These are phyloP conservation scores for Sordariomycetes sp. DNA, from an alignment of 2,329 filamentous ascomycete genomes.

Conservation along the genomic window DNA sequence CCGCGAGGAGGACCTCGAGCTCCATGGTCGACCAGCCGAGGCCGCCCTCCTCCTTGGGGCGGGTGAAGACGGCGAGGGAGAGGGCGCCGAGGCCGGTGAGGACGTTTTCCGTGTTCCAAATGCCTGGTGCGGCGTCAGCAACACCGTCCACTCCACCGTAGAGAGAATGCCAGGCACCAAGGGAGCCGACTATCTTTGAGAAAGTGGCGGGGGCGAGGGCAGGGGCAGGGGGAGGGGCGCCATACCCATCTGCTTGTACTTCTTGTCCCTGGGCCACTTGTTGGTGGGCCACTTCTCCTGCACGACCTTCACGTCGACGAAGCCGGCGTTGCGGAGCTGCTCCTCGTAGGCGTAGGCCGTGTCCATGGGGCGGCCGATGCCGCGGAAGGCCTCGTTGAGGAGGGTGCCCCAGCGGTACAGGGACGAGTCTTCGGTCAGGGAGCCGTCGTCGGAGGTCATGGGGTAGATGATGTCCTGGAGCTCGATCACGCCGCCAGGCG, in stretches of 20 bases:
- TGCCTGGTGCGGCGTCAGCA: conserved; percentile 9
- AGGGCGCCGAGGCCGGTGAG: conserved; percentile 14
- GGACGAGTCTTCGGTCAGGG: conserved; percentile 12
- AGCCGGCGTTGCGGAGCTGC: conserved; percentile 36
- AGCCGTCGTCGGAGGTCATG: conserved; percentile 18
- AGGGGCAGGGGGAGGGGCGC: background rate
- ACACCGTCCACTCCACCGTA: background rate
- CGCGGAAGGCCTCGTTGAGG: conserved; percentile 16
- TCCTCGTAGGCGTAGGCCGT: conserved; percentile 15
- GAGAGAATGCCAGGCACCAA: background rate
- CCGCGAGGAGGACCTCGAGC: conserved; percentile 13
- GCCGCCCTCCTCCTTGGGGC: conserved; percentile 7
- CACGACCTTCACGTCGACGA: conserved; percentile 33
- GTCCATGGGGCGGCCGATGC: conserved; percentile 15
- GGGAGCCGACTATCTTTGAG: background rate
- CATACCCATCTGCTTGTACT: conserved; percentile 35
- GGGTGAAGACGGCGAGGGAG: conserved; percentile 17
- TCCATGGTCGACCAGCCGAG: conserved; percentile 16
- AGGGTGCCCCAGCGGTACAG: conserved; percentile 14
- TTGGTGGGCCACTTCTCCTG: conserved; percentile 35
- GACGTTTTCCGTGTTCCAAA: conserved; percentile 12
- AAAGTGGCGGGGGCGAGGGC: background rate
- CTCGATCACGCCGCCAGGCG: conserved; percentile 20
- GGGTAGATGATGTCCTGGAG: conserved; percentile 16
- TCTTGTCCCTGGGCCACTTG: conserved; percentile 34